Evolutionary conservation across 78 protist genomes (phyloP).

Genomic region (Bodo saltans): DNA sequence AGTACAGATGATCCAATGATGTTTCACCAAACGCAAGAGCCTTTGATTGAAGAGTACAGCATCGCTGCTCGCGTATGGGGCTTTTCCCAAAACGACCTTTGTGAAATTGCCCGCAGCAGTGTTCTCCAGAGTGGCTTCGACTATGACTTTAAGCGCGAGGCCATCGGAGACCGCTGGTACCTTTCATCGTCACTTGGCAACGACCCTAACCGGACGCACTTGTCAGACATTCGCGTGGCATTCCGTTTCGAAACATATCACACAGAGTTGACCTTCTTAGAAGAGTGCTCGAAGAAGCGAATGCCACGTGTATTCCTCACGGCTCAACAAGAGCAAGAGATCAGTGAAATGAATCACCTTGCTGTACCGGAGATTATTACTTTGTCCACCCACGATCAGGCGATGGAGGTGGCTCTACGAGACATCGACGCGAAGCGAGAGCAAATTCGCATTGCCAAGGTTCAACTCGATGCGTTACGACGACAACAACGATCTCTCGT

Average conservation of each 20-base stretch:
- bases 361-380: too few species aligned
- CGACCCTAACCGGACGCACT: neutral
- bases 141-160: slow-evolving; percentile 41
- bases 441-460: too few species aligned
- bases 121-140: slow-evolving; percentile 82
- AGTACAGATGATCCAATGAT: slow-evolving; percentile 93
- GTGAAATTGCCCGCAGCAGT: slow-evolving; percentile 87
- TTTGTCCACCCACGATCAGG: too few species aligned
- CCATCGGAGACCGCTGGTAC: neutral
- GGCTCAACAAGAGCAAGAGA: too few species aligned
- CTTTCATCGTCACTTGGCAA: slow-evolving; percentile 4
- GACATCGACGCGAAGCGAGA: too few species aligned
- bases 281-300: too few species aligned
- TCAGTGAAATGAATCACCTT: too few species aligned
- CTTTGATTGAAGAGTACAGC: slow-evolving; percentile 83
- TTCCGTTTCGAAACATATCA: slow-evolving; percentile 35
- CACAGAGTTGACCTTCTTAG: neutral
- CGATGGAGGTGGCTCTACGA: too few species aligned
- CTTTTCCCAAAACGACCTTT: slow-evolving; percentile 75
- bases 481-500: too few species aligned
- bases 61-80: slow-evolving; percentile 57
- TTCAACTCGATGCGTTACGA: too few species aligned
- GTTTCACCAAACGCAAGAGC: slow-evolving; percentile 93
- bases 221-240: slow-evolving; percentile 28
- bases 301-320: too few species aligned